These are phyloP conservation scores for Helichrysum umbraculigerum DNA, from an alignment of 129 eudicot species.

Conservation along the genomic window DNA sequence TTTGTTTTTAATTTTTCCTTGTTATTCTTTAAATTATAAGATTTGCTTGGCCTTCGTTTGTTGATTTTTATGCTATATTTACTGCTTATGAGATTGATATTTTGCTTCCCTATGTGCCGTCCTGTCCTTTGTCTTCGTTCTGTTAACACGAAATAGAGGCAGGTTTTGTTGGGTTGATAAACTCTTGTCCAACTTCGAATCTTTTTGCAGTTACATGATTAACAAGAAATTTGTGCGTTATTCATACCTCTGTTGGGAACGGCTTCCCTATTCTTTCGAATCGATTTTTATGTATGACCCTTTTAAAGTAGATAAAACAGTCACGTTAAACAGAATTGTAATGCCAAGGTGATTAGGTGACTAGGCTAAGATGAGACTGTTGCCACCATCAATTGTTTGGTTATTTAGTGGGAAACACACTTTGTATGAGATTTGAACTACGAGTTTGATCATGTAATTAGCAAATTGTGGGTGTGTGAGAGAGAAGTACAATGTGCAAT, in stretches of 20 bases:
- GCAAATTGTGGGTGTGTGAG: not conserved
- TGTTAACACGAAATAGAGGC: not conserved
- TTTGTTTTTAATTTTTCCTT: not conserved
- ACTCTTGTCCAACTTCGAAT: not conserved
- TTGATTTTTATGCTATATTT: slow-evolving; percentile 23
- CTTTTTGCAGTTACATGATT: not conserved
- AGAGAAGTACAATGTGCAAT: slow-evolving; percentile 1
- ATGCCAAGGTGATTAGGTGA: not conserved
- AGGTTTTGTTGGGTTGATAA: not conserved
- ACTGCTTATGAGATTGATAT: slow-evolving; percentile 11
- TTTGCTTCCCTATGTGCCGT: not conserved
- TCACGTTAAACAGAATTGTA: not conserved
- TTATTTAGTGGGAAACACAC: not conserved
- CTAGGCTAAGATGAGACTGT: not conserved
- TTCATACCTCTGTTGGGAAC: too few species aligned
- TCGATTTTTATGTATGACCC: too few species aligned
- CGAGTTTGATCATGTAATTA: not conserved
- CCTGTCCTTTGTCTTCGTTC: not conserved
- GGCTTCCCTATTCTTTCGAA: too few species aligned
- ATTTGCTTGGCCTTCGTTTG: slow-evolving; percentile 7
- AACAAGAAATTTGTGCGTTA: too few species aligned
- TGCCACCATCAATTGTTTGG: not conserved
- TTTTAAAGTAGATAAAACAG: too few species aligned
- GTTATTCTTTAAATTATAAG: slow-evolving; percentile 10
- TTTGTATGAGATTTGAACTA: not conserved